A percentile compares a stretch with the other conserved stretches of the same genome.
These are phyloP conservation scores for Termitomyces sp. DNA, from an alignment of 768 basidiomycete genomes.

Conservation along the genomic window DNA sequence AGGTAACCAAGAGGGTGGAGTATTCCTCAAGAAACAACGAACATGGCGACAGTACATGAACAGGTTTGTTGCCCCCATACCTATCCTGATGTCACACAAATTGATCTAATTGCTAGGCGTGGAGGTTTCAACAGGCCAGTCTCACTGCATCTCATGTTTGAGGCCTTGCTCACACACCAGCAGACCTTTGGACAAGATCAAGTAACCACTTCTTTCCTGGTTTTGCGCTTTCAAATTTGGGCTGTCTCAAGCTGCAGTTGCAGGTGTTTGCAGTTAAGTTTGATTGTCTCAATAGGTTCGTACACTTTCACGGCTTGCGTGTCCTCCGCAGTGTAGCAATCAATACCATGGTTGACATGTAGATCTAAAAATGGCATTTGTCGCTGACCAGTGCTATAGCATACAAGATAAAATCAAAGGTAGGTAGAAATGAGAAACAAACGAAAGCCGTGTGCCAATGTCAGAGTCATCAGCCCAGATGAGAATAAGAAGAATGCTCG, in stretches of 20 bases:
- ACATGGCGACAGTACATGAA: conserved; percentile 99
- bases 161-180: conserved; percentile 15
- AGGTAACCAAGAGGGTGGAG: conserved; percentile 75
- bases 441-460: neutral
- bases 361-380: conserved; percentile 5
- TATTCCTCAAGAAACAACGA: conserved; percentile 70
- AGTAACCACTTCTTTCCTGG: conserved; percentile 33
- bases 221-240: neutral
- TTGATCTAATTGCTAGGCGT: conserved; percentile 39
- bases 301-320: conserved; percentile 10
- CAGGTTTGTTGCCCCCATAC: conserved; percentile 40
- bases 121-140: conserved; percentile 80
- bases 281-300: conserved; percentile 3
- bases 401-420: conserved; percentile 23
- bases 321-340: conserved; percentile 7
- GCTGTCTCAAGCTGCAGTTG: too few relatives aligned
- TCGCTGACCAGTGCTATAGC: conserved; percentile 19
- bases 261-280: conserved; percentile 13
- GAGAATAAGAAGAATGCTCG: neutral
- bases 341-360: neutral
- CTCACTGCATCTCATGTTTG: neutral
- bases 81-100: neutral
- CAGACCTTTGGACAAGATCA: conserved; percentile 94
- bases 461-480: neutral
- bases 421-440: conserved; percentile 12